Base-by-base conservation (phyloP, 495 filamentous ascomycete genomes). In the Aspergillus panamensis region DNA sequence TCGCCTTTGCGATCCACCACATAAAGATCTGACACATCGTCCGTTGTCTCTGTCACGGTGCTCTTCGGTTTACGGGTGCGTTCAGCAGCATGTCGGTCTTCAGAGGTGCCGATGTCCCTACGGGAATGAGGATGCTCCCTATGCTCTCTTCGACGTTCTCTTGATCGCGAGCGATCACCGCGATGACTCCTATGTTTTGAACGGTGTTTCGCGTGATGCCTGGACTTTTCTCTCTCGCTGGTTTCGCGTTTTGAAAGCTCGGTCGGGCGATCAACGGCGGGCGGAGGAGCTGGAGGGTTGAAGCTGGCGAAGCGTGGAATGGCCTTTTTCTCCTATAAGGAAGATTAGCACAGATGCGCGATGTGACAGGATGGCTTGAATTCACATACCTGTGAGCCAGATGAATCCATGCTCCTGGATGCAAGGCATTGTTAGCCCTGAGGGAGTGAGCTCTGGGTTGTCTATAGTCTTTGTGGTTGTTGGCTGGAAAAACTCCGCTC, bases 301-400 rank as follows among this genome's bases (percentile, higher is more conserved):
- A 89, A 90, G 58, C 87, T 89, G 43, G 76, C 76, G 60, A 90
- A 90, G 43, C 82, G 87, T 31, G 87, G 87, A 53, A 87, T 73
- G 17, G 74, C 49, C 57, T 72, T 69, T 55, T 71, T 71, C 55
- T 71, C 74, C 73, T 77, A 40, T 3, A 62, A 20, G 20, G 30
- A 17, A 16, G 20, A 53, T 25, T 2, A 45, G 16, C 6, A 45
- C 16, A 60, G 39, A 12, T 13, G 19, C 13, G 1, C 0, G 39
- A 21, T 47, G 14, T 0, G 7, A 8, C 9, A 55, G 12, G 14
- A n/a, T 32, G 4, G 6, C 12, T 37, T 37, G 6, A 16, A 53
- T 7, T 20, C 8, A 62, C 72, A 60, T 20, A 74, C 74, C 70
- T 73, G 64, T 16, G 69, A 69, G 59, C 62, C 62, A 59, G 67